Evolutionary conservation across 1,139 yeast genomes (phyloP), one percentile per base, ranked within the genome.

Genomic region (Debaryomyces psychrophilus): DNA sequence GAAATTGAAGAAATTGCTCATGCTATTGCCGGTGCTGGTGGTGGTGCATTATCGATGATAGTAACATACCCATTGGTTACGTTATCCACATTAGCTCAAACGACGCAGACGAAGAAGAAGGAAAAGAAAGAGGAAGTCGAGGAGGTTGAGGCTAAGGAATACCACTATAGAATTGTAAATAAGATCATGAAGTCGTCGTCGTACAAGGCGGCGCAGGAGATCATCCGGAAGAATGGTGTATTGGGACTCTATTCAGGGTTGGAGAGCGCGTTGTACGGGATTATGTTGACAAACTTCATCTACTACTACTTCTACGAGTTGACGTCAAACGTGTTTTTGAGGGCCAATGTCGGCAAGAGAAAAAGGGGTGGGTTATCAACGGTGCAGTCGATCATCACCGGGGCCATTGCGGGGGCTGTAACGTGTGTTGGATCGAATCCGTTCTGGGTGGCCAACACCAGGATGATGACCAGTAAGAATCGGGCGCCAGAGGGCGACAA

Each of bases 401-500:
- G 97, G 14, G 87, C 95, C 1, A 73, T 88, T 57, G 96, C 97
- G 2, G 97, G 98, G 0, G 80, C 92, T 7, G 80, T 90, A 37
- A 90, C 97, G 2, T 88, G 92, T 48, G 73, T 88, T 18, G 79
- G 87, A 14, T 85, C 96, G n/a, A 92, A 92, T 67, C 98, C 98
- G 29, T 84, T 90, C 57, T 90, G 98, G 98, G 96, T 90, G 31
- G 95, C 93, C 46, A 90, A 90, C 62, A 90, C 97, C 2, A 76
- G 96, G 50, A 73, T 74, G 67, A 84, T 87, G 85, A 87, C 95
- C 4, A 86, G 73, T 33, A 68, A 71, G 53, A 69, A 70, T 51
- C 62, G 63, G 54, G 62, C 67, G 46, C 64, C 58, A 51, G 71
- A 54, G 57, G 68, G 52, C 5, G 44, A 38, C 14, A 29, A 41